Conservation (phyloP, 495 filamentous ascomycete species). For the Beverwykella pulmonaria region DNA sequence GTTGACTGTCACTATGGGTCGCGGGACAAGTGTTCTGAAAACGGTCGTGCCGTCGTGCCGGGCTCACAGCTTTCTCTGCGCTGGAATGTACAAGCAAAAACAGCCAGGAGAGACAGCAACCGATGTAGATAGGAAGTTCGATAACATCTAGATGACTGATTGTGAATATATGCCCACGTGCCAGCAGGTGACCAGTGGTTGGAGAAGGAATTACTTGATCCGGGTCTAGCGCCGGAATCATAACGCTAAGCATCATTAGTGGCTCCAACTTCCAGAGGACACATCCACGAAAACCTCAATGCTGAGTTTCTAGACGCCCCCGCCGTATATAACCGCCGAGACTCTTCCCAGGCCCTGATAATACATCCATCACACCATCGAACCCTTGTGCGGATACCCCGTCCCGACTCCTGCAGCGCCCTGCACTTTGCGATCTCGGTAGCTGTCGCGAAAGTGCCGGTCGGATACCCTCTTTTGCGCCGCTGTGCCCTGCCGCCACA, state of each 20-base stretch:
- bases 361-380: slow-evolving; percentile 7
- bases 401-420: slow-evolving; percentile 1
- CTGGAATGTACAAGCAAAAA: neutral
- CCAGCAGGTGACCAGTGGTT: neutral
- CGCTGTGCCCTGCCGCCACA: slow-evolving; percentile 2
- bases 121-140: neutral
- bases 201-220: neutral
- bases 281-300: slow-evolving; percentile 4
- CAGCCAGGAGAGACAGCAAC: neutral
- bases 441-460: slow-evolving; percentile 12
- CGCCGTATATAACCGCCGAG: slow-evolving; percentile 20
- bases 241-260: neutral
- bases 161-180: neutral
- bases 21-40: neutral
- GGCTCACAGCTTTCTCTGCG: neutral
- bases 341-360: neutral
- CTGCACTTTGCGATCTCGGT: slow-evolving; percentile 11
- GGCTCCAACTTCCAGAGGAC: slow-evolving; percentile 3
- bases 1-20: neutral
- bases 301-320: slow-evolving; percentile 2
- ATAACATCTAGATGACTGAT: neutral
- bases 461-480: slow-evolving; percentile 14
- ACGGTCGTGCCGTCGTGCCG: neutral
- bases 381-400: neutral
- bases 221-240: neutral